These are phyloP conservation scores for Dactylellina parvicollis DNA, from an alignment of 2,329 filamentous ascomycete species.

Conservation along the genomic window DNA sequence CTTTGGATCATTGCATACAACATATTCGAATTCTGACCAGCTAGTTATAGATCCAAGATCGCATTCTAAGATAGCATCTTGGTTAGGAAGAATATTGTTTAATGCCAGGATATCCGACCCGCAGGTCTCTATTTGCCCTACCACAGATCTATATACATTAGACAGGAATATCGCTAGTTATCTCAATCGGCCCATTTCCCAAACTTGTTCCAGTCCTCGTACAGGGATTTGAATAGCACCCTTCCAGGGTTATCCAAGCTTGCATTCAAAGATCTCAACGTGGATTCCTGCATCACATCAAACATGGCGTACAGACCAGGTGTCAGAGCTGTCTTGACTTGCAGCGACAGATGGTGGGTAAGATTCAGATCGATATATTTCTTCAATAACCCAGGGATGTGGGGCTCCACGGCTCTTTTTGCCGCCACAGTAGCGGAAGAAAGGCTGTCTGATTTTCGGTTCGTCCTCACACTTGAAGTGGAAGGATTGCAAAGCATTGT, in stretches of 20 bases:
- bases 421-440: slow-evolving; percentile 44
- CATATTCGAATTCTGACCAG: no score
- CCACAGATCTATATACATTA: not conserved
- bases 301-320: slow-evolving; percentile 50
- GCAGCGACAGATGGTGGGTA: slow-evolving; percentile 26
- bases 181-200: slow-evolving; percentile 41
- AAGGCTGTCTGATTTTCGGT: slow-evolving; percentile 35
- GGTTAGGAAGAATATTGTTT: no score
- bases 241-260: slow-evolving; percentile 44
- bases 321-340: slow-evolving; percentile 34
- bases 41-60: no score
- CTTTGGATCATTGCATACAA: no score
- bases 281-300: slow-evolving; percentile 44
- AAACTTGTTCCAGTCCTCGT: slow-evolving; percentile 51
- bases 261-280: slow-evolving; percentile 37
- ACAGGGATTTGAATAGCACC: slow-evolving; percentile 44
- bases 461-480: slow-evolving; percentile 45
- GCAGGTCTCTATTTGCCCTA: not conserved
- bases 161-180: not conserved
- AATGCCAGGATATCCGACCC: no score
- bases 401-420: slow-evolving; percentile 32
- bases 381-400: slow-evolving; percentile 32
- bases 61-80: no score
- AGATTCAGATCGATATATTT: slow-evolving; percentile 39
- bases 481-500: slow-evolving; percentile 52